Evolutionary conservation across 179 eudicot genomes (phyloP).

Genomic region (Nepenthes alata): DNA sequence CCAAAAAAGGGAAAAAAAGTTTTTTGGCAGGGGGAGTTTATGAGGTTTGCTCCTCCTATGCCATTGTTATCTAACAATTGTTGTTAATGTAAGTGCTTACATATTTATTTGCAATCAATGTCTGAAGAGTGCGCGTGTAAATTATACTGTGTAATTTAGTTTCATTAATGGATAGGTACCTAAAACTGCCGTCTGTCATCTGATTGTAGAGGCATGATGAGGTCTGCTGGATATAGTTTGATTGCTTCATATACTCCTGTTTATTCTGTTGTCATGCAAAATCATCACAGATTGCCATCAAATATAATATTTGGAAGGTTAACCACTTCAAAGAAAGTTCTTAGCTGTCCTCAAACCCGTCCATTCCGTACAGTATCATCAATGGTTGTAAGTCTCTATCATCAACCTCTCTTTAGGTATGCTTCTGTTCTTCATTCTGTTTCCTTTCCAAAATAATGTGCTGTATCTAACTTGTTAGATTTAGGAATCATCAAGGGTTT

Average conservation of each 20-base stretch:
- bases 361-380: conserved; percentile 17
- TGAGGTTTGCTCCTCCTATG: no score
- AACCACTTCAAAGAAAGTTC: conserved; percentile 25
- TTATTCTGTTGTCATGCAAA: conserved; percentile 34
- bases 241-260: conserved; percentile 52
- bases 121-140: no score
- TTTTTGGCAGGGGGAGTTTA: no score
- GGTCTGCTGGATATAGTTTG: conserved; percentile 53
- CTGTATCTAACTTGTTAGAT: not conserved
- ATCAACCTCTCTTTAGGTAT: conserved; percentile 80
- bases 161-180: conserved; percentile 34
- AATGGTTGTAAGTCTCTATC: conserved; percentile 60
- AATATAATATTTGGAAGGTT: conserved; percentile 13
- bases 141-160: conserved; percentile 4
- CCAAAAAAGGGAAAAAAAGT: no score
- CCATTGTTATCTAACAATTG: no score
- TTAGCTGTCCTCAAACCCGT: conserved; percentile 18
- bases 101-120: no score
- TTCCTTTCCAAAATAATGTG: not conserved
- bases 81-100: no score
- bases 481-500: not conserved
- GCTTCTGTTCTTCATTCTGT: conserved; percentile 5
- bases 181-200: conserved; percentile 31
- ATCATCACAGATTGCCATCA: conserved; percentile 29
- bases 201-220: conserved; percentile 50